phyloP scores from a whole-genome alignment of 345 rosid species.

The Syzygium grande region DNA sequence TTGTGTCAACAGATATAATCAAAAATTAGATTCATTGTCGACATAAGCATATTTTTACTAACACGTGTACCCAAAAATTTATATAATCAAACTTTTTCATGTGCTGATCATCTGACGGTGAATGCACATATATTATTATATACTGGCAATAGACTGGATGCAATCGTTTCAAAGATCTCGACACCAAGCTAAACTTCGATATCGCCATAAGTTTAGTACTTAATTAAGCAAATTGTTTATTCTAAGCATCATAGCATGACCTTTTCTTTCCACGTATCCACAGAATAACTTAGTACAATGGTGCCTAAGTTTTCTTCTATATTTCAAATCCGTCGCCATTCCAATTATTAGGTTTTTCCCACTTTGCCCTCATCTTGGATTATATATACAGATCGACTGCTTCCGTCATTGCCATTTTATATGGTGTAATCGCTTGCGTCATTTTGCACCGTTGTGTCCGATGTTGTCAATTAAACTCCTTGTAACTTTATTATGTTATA shows the following conservation, averaged over 20 bases:
- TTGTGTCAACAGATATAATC: neutral
- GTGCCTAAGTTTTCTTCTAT: neutral
- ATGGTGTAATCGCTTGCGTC: neutral
- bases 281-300: neutral
- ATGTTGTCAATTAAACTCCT: neutral
- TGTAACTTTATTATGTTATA: too few species aligned
- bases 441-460: neutral
- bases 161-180: neutral
- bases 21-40: neutral
- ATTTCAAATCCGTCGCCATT: too few species aligned
- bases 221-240: neutral
- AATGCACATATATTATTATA: neutral
- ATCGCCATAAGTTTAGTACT: neutral
- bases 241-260: neutral
- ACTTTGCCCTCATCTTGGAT: neutral
- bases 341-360: neutral
- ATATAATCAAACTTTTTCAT: accelerated
- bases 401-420: neutral
- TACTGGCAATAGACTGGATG: accelerated
- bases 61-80: accelerated
- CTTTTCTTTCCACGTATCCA: neutral
- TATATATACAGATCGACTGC: neutral
- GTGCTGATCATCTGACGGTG: accelerated
- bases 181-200: neutral
- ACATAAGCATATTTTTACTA: neutral